These are phyloP conservation scores for Dactylellina drechsleri DNA, from an alignment of 2,329 filamentous ascomycete genomes.

Conservation along the genomic window DNA sequence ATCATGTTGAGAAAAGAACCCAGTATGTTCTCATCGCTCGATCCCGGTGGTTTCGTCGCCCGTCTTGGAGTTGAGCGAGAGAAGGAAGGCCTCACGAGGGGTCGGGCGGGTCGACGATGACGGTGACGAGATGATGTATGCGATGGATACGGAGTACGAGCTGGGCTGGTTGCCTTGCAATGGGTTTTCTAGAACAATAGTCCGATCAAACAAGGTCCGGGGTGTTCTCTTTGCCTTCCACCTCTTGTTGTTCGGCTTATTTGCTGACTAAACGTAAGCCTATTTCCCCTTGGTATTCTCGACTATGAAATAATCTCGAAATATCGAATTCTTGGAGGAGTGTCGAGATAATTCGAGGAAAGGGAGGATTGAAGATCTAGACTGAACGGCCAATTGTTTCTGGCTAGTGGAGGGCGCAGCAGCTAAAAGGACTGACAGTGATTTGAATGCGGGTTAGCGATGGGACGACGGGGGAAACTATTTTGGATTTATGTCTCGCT, in stretches of 20 bases:
- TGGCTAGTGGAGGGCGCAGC: too few relatives aligned
- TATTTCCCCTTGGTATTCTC: too few relatives aligned
- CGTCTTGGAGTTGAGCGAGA: too few relatives aligned
- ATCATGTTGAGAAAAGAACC: conserved; percentile 36
- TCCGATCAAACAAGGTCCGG: neutral
- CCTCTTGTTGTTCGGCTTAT: neutral
- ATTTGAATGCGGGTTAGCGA: conserved; percentile 13
- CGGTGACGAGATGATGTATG: conserved; percentile 15
- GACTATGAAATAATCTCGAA: too few relatives aligned
- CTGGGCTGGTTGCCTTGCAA: too few relatives aligned
- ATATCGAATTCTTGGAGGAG: too few relatives aligned
- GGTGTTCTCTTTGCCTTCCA: neutral
- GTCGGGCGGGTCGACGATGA: neutral
- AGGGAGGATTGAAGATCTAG: too few relatives aligned
- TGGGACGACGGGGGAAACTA: conserved; percentile 2
- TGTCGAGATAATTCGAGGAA: too few relatives aligned
- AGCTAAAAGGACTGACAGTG: neutral
- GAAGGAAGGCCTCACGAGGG: neutral
- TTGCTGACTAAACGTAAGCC: too few relatives aligned
- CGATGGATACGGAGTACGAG: conserved; percentile 6
- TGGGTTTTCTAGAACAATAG: conserved; percentile 13
- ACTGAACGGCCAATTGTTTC: too few relatives aligned
- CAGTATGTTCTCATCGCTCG: conserved; percentile 31
- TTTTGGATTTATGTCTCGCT: conserved; percentile 21
- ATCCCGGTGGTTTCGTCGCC: neutral